Conservation (phyloP, 2,329 filamentous ascomycete species). For the Sclerotinia borealis region DNA sequence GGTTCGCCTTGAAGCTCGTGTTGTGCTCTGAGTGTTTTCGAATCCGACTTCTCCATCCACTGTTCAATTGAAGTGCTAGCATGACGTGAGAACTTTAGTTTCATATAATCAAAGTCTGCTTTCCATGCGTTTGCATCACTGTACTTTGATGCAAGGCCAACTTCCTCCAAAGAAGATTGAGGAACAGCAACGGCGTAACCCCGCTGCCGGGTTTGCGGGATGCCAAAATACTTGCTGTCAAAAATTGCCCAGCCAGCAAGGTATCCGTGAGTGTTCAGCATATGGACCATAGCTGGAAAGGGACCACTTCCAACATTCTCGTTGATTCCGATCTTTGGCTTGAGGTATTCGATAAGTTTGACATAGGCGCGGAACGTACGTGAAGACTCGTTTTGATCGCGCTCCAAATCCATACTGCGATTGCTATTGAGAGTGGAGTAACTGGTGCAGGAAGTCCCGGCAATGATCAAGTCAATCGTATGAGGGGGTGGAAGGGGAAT, state of each 20-base stretch:
- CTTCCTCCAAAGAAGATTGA: background rate
- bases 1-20: conserved; percentile 24
- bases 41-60: conserved; percentile 52
- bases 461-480: conserved; percentile 58
- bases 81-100: conserved; percentile 36
- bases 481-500: conserved; percentile 44
- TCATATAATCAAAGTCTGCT: background rate
- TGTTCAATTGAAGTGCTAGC: conserved; percentile 57
- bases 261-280: conserved; percentile 44
- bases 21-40: background rate
- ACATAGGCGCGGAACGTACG: conserved; percentile 59
- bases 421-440: conserved; percentile 59
- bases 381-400: conserved; percentile 54
- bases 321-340: conserved; percentile 59
- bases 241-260: conserved; percentile 42
- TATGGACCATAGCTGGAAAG: conserved; percentile 40
- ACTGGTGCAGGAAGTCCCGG: conserved; percentile 71
- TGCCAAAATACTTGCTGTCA: conserved; percentile 66
- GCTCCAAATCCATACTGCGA: conserved; percentile 42
- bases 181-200: conserved; percentile 56
- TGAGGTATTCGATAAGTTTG: conserved; percentile 46
- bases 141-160: background rate
- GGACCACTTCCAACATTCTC: conserved; percentile 63
- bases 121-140: background rate
- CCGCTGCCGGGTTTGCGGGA: conserved; percentile 63